Conservation (phyloP, 805 yeast genomes). For the Yarrowia sp. region DNA sequence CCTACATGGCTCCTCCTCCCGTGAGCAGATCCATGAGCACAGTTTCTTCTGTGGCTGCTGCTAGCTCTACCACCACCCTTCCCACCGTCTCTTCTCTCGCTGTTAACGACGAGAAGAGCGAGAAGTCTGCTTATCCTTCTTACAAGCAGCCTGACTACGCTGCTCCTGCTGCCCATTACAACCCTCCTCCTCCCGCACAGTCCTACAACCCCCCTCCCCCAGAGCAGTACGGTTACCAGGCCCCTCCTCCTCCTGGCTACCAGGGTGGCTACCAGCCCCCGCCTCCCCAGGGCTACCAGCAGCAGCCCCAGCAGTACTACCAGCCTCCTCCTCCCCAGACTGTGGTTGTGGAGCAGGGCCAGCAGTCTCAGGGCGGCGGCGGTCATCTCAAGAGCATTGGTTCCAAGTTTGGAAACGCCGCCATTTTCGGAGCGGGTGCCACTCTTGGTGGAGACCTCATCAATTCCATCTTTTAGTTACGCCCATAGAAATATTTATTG, state of each 20-base stretch:
- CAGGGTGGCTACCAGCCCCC: slow-evolving; percentile 41
- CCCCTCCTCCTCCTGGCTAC: slow-evolving; percentile 40
- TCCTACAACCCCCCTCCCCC: slow-evolving; percentile 43
- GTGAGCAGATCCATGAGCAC: slow-evolving; percentile 34
- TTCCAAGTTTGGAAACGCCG: slow-evolving; percentile 86
- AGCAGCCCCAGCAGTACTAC: slow-evolving; percentile 50
- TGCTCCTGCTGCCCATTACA: slow-evolving; percentile 39
- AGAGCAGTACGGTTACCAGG: slow-evolving; percentile 39
- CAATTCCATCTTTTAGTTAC: slow-evolving; percentile 45
- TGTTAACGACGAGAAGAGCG: slow-evolving; percentile 25
- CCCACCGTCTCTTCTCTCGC: slow-evolving; percentile 6
- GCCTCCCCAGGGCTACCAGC: slow-evolving; percentile 54
- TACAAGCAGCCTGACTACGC: slow-evolving; percentile 39
- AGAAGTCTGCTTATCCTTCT: slow-evolving; percentile 25
- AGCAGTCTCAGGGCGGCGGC: slow-evolving; percentile 41
- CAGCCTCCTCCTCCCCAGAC: slow-evolving; percentile 45
- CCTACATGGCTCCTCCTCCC: slow-evolving; percentile 43
- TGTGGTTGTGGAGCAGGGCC: slow-evolving; percentile 42
- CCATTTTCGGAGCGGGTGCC: slow-evolving; percentile 96
- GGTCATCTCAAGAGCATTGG: slow-evolving; percentile 64
- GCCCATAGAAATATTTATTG: slow-evolving; percentile 19
- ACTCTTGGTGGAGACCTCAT: slow-evolving; percentile 86
- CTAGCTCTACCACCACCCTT: neutral
- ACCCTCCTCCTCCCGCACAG: slow-evolving; percentile 40
- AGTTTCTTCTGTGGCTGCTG: neutral